A percentile compares a stretch with the other conserved stretches of the same genome.
Evolutionary conservation across 1,284 basidiomycete genomes (phyloP).

Genomic region (Sanghuangporus sanghuang): DNA sequence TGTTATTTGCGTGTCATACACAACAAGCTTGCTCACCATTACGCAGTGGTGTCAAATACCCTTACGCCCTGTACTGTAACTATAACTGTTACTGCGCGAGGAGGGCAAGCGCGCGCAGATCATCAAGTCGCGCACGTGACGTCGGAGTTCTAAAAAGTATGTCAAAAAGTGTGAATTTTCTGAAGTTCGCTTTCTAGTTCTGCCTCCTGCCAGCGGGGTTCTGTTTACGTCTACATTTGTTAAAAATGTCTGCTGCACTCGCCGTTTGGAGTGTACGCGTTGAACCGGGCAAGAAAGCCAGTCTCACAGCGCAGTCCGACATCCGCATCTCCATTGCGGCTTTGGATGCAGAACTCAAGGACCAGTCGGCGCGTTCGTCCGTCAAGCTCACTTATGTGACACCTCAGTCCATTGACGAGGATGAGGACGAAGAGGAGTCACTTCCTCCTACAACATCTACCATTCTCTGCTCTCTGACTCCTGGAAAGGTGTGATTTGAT

Average conservation of each 20-base stretch:
- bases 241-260: constrained; percentile 46
- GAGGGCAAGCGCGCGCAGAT: background rate
- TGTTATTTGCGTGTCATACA: no score
- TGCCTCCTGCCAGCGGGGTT: background rate
- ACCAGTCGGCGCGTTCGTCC: constrained; percentile 64
- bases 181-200: constrained; percentile 1
- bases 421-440: constrained; percentile 44
- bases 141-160: constrained; percentile 5
- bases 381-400: constrained; percentile 70
- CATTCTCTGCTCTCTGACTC: constrained; percentile 63
- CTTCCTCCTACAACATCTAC: constrained; percentile 39
- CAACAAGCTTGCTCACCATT: background rate
- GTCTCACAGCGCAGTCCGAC: constrained; percentile 63
- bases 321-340: constrained; percentile 83
- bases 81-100: background rate
- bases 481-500: constrained; percentile 55
- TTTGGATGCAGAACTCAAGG: constrained; percentile 68
- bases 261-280: constrained; percentile 57
- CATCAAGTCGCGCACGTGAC: background rate
- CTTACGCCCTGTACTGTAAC: background rate
- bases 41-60: constrained; percentile 4
- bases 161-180: constrained; percentile 22
- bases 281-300: constrained; percentile 57
- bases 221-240: constrained; percentile 1
- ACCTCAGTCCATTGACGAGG: constrained; percentile 43